These are phyloP conservation scores for Rossbeevera mucosa DNA, from an alignment of 768 basidiomycete species.

Conservation along the genomic window DNA sequence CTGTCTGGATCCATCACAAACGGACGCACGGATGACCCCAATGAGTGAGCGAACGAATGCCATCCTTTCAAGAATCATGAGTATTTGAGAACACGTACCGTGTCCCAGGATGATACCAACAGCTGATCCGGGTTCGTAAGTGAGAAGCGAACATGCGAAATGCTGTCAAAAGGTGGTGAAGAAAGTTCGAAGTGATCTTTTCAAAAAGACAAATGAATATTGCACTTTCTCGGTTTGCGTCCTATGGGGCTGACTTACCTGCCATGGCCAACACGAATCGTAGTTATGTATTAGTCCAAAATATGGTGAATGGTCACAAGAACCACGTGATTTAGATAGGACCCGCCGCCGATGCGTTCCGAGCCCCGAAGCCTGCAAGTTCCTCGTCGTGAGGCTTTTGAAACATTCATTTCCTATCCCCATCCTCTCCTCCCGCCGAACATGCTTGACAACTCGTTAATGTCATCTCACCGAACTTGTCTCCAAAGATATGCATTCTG, in stretches of 20 bases:
- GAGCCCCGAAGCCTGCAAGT: not conserved
- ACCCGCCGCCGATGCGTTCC: constrained; percentile 9
- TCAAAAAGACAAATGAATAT: not conserved
- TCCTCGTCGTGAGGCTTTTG: constrained; percentile 3
- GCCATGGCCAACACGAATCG: not conserved
- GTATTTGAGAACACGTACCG: constrained; percentile 35
- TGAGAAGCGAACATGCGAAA: constrained; percentile 78
- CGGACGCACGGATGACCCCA: not conserved
- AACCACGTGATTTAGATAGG: too few relatives aligned
- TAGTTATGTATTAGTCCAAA: too few relatives aligned
- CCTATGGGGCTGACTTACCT: not conserved
- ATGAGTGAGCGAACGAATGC: constrained; percentile 21
- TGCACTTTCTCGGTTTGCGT: not conserved
- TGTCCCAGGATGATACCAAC: constrained; percentile 89
- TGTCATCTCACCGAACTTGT: constrained; percentile 1
- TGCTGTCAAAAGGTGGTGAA: constrained; percentile 80
- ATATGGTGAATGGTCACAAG: too few relatives aligned
- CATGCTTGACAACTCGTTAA: too few relatives aligned
- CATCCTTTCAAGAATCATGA: not conserved
- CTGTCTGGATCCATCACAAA: constrained; percentile 44
- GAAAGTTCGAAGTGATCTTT: constrained; percentile 41
- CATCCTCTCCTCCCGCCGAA: not conserved
- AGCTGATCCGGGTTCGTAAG: constrained; percentile 74
- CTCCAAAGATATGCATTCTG: constrained; percentile 35
- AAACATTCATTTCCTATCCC: too few relatives aligned